Conservation (phyloP, 2,329 filamentous ascomycete genomes). For the Fusarium annulatum region DNA sequence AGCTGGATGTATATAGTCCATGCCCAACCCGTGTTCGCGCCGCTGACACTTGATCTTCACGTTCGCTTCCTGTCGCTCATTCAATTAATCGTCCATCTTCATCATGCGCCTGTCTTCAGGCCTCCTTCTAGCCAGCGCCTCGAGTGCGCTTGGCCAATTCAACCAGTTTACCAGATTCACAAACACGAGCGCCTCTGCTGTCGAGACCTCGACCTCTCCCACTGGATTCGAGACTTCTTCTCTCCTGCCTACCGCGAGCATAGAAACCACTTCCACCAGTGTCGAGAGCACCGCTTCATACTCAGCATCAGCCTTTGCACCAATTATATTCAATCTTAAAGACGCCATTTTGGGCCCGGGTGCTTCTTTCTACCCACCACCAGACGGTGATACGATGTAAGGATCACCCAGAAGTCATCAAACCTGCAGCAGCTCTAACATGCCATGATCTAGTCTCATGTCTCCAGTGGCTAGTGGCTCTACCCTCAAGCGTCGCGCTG, state of each 20-base stretch:
- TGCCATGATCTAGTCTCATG: not conserved
- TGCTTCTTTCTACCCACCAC: not conserved
- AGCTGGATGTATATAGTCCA: not conserved
- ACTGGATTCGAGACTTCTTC: not conserved
- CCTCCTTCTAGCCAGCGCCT: not conserved
- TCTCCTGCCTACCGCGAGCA: not conserved
- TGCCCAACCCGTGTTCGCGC: fast-evolving
- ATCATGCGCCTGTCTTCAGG: not conserved
- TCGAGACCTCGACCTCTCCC: not conserved
- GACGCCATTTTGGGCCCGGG: not conserved
- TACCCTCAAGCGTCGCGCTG: not conserved
- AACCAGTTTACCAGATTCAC: not conserved
- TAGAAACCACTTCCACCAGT: not conserved
- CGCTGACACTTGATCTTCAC: not conserved
- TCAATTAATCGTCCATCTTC: not conserved
- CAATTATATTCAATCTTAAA: not conserved
- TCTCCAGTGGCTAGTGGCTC: not conserved
- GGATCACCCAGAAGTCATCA: not conserved
- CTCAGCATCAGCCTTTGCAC: not conserved
- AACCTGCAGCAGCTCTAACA: not conserved
- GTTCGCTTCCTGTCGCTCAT: not conserved
- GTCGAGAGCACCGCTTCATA: not conserved
- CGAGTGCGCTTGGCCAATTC: not conserved
- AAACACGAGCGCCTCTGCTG: not conserved
- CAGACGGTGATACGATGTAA: not conserved